A percentile compares a stretch with the other conserved stretches of the same genome.
phyloP scores from a whole-genome alignment of 1,284 basidiomycete species.

The Irpex sp. region DNA sequence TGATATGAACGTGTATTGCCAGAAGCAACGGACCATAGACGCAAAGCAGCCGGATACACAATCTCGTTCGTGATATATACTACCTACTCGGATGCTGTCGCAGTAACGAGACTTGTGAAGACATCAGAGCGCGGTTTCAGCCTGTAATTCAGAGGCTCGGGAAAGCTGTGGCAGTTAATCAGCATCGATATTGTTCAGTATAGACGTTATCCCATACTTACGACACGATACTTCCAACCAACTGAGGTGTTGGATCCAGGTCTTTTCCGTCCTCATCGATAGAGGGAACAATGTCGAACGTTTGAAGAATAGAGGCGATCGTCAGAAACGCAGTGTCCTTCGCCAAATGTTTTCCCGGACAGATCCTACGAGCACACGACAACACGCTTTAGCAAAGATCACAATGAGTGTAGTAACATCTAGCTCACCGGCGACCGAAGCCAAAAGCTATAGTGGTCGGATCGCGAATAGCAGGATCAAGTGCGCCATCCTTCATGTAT shows the following conservation, averaged over 20 bases:
- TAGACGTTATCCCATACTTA: neutral
- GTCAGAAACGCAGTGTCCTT: slow-evolving; percentile 34
- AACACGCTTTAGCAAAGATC: neutral
- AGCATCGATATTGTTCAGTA: neutral
- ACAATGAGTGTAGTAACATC: neutral
- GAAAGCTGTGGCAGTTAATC: neutral
- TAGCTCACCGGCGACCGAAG: slow-evolving; percentile 15
- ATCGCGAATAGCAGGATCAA: neutral
- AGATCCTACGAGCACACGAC: slow-evolving; percentile 23
- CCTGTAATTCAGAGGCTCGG: neutral
- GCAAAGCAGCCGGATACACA: too few species aligned
- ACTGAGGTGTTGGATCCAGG: slow-evolving; percentile 1
- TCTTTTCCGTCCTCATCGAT: slow-evolving; percentile 12
- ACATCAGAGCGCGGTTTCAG: too few species aligned
- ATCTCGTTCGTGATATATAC: too few species aligned
- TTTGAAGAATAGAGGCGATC: slow-evolving; percentile 32
- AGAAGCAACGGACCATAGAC: too few species aligned
- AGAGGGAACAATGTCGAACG: slow-evolving; percentile 29
- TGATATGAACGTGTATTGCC: too few species aligned
- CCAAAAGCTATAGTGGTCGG: slow-evolving; percentile 13
- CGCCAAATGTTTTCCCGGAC: slow-evolving; percentile 37
- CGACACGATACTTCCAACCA: slow-evolving; percentile 1
- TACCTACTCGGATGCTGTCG: too few species aligned
- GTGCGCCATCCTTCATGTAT: slow-evolving; percentile 13
- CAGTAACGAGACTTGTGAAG: too few species aligned